A percentile compares a stretch with the other conserved stretches of the same genome.
phyloP scores from a whole-genome alignment of 2,329 filamentous ascomycete genomes.

The Fusarium subtropicale region DNA sequence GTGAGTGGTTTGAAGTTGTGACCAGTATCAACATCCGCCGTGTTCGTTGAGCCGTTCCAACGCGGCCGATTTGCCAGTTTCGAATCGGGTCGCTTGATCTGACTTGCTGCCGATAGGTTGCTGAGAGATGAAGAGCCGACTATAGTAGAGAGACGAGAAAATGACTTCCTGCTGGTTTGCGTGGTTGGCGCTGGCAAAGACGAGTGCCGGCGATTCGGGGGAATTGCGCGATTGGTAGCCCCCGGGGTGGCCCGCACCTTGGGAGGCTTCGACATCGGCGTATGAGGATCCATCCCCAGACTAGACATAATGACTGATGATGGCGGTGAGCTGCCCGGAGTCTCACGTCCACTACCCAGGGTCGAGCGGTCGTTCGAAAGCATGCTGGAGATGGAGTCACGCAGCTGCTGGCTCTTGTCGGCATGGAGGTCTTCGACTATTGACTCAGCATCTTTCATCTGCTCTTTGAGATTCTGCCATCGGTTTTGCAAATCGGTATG shows the following conservation, averaged over 20 bases:
- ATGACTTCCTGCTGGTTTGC: constrained; percentile 56
- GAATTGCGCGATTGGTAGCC: constrained; percentile 59
- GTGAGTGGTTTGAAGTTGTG: constrained; percentile 74
- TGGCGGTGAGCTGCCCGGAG: constrained; percentile 74
- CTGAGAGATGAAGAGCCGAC: constrained; percentile 63
- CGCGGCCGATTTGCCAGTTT: constrained; percentile 70
- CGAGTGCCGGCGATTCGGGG: constrained; percentile 59
- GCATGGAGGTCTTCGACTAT: constrained; percentile 78
- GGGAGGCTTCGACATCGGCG: constrained; percentile 56
- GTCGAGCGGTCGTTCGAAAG: constrained; percentile 84
- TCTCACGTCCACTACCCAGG: constrained; percentile 75
- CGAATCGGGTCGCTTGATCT: constrained; percentile 58
- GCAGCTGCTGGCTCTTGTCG: constrained; percentile 77
- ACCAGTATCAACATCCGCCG: constrained; percentile 71
- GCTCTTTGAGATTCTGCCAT: constrained; percentile 79
- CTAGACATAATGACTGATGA: constrained; percentile 71
- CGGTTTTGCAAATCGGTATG: constrained; percentile 87
- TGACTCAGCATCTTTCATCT: constrained; percentile 81
- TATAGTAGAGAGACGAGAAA: constrained; percentile 60
- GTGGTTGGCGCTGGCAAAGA: constrained; percentile 60
- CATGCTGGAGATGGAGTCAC: constrained; percentile 94
- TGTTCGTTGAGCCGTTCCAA: constrained; percentile 78
- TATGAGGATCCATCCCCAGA: constrained; percentile 62
- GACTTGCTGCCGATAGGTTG: constrained; percentile 54
- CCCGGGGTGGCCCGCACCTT: constrained; percentile 63